A percentile compares a stretch with the other conserved stretches of the same genome.
Conservation (phyloP, 306 rosid species). For the Pyrus pyrifolia region DNA sequence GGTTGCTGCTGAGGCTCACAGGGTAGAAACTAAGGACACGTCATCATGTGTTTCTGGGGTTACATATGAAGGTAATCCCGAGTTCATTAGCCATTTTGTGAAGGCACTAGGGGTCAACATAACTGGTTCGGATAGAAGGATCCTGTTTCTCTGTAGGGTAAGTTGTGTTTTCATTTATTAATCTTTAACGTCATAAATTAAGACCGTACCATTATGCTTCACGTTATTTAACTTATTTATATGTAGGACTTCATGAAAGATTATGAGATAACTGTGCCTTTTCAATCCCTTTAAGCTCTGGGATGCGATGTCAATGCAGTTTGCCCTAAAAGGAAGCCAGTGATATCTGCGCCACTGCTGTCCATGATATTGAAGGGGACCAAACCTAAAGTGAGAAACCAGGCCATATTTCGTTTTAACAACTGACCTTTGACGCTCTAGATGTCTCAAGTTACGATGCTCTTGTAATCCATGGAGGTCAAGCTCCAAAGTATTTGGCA, state of each 20-base stretch:
- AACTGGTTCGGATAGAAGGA: constrained; percentile 44
- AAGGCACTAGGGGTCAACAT: constrained; percentile 73
- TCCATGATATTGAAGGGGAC: constrained; percentile 93
- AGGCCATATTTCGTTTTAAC: constrained; percentile 63
- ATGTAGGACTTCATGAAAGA: constrained; percentile 86
- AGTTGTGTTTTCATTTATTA: constrained; percentile 3
- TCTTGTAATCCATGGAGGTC: constrained; percentile 51
- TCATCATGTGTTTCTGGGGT: constrained; percentile 42
- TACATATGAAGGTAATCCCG: constrained; percentile 52
- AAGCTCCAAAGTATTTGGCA: constrained; percentile 50
- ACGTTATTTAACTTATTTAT: too few relatives aligned
- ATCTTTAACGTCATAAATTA: too few relatives aligned
- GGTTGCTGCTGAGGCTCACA: constrained; percentile 67
- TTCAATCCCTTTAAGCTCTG: constrained; percentile 80
- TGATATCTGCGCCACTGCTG: constrained; percentile 64
- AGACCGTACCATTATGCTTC: not conserved
- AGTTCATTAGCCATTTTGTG: constrained; percentile 44
- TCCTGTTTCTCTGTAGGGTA: constrained; percentile 86
- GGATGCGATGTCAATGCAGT: constrained; percentile 82
- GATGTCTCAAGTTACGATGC: constrained; percentile 56
- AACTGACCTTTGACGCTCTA: constrained; percentile 46
- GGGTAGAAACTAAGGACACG: constrained; percentile 69
- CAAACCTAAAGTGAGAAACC: constrained; percentile 81
- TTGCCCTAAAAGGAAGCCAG: constrained; percentile 78
- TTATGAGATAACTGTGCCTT: constrained; percentile 72